Evolutionary conservation across 2,329 filamentous ascomycete species (phyloP).

Genomic region (Didymella lethalis): DNA sequence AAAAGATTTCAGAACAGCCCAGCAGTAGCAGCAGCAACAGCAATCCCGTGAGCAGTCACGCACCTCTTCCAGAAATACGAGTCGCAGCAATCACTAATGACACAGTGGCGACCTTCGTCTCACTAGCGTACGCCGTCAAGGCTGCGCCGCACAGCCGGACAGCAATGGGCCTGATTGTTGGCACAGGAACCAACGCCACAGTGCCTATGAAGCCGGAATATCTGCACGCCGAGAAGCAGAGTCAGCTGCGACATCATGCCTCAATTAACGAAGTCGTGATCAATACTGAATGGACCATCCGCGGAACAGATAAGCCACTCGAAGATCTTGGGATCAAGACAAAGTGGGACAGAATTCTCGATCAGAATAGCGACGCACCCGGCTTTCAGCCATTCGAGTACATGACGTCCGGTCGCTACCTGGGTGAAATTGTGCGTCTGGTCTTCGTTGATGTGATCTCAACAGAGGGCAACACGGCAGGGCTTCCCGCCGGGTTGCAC

Average conservation of each 20-base stretch:
- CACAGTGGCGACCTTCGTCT: slow-evolving; percentile 79
- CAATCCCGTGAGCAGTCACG: slow-evolving; percentile 6
- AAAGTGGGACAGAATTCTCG: slow-evolving; percentile 73
- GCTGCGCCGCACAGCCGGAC: slow-evolving; percentile 69
- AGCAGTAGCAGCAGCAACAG: slow-evolving; percentile 20
- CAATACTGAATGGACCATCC: slow-evolving; percentile 87
- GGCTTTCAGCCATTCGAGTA: slow-evolving; percentile 86
- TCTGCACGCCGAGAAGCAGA: slow-evolving; percentile 69
- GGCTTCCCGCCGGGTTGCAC: slow-evolving; percentile 64
- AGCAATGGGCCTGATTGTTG: slow-evolving; percentile 81
- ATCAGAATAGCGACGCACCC: slow-evolving; percentile 70
- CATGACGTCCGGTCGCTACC: slow-evolving; percentile 80
- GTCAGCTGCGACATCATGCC: slow-evolving; percentile 42
- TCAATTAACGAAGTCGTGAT: slow-evolving; percentile 72
- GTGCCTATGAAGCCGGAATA: slow-evolving; percentile 71
- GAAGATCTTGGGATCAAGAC: slow-evolving; percentile 70
- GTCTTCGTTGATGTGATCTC: slow-evolving; percentile 68
- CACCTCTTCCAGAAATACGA: slow-evolving; percentile 67
- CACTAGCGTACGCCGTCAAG: slow-evolving; percentile 75
- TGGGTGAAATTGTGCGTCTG: slow-evolving; percentile 77
- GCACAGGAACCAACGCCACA: slow-evolving; percentile 82
- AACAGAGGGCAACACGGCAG: slow-evolving; percentile 37
- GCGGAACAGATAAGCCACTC: slow-evolving; percentile 74
- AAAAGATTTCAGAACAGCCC: slow-evolving; percentile 44
- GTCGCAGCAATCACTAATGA: slow-evolving; percentile 84